A percentile compares a stretch with the other conserved stretches of the same genome.
Conservation (phyloP, 2,329 filamentous ascomycete species). For the Malbranchea zuffiana region DNA sequence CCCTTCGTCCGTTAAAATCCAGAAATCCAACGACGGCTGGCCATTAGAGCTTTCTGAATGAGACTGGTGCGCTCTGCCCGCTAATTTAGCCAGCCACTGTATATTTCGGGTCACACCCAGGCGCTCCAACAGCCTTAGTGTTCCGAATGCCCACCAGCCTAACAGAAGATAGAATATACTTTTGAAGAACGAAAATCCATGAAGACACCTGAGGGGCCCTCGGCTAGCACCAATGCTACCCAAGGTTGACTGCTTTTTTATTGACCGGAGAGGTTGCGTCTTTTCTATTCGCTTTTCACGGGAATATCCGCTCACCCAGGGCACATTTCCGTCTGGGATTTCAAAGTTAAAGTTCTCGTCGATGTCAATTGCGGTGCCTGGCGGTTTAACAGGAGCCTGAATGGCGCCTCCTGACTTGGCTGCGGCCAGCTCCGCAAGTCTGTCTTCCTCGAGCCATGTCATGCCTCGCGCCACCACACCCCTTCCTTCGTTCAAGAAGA, state of each 20-base stretch:
- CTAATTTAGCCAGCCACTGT: conserved; percentile 45
- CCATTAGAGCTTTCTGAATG: conserved; percentile 12
- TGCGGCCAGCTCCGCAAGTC: conserved; percentile 62
- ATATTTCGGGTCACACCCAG: conserved; percentile 54
- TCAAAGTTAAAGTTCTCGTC: conserved; percentile 28
- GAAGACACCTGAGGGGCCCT: conserved; percentile 63
- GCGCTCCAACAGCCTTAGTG: conserved; percentile 45
- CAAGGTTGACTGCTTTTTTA: conserved; percentile 27
- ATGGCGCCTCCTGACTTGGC: conserved; percentile 26
- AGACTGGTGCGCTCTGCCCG: conserved; percentile 21
- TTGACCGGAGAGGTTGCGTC: conserved; percentile 24
- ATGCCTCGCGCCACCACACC: conserved; percentile 60
- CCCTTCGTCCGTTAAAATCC: conserved; percentile 43
- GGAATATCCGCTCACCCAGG: conserved; percentile 39
- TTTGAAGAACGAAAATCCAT: conserved; percentile 62
- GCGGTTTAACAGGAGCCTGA: background rate
- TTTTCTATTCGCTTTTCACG: conserved; percentile 37
- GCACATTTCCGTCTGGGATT: conserved; percentile 21
- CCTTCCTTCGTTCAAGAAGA: conserved; percentile 85
- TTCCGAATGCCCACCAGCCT: conserved; percentile 46
- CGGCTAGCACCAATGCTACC: conserved; percentile 71
- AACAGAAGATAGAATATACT: conserved; percentile 59
- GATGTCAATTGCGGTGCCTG: conserved; percentile 15
- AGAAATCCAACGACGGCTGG: conserved; percentile 39
- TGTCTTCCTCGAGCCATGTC: conserved; percentile 88